These are phyloP conservation scores for Populus hybrid DNA, from an alignment of 441 rosid species.

Conservation along the genomic window DNA sequence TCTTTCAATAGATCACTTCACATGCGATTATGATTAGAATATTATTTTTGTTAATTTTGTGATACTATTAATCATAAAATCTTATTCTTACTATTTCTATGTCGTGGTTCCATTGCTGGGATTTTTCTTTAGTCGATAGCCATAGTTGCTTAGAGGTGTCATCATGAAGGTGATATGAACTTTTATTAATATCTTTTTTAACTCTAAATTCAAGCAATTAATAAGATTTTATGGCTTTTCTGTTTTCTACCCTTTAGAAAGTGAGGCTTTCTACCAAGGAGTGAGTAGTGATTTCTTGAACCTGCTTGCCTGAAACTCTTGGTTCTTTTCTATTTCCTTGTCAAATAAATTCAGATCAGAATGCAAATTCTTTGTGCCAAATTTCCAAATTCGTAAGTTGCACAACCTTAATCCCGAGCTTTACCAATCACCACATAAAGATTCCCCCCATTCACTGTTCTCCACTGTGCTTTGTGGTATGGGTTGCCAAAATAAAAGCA, in stretches of 20 bases:
- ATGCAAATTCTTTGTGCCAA: neutral
- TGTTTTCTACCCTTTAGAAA: neutral
- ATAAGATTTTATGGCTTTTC: neutral
- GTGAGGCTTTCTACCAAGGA: neutral
- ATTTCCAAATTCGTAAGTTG: too few species aligned
- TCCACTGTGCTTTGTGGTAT: neutral
- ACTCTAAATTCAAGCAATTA: neutral
- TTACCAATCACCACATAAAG: neutral
- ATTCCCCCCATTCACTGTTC: neutral
- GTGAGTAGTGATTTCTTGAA: neutral
- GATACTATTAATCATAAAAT: neutral
- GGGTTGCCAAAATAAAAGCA: neutral
- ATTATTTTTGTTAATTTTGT: neutral
- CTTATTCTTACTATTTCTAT: neutral
- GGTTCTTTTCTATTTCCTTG: neutral
- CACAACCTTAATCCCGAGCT: too few species aligned
- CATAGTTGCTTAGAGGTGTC: neutral
- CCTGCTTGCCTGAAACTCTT: neutral
- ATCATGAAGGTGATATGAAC: neutral
- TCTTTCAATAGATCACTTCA: slow-evolving; percentile 1
- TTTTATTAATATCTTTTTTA: neutral
- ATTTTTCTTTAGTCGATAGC: neutral
- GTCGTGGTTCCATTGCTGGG: neutral
- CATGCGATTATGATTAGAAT: neutral
- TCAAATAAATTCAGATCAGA: neutral